Evolutionary conservation across 768 basidiomycete genomes (phyloP), one percentile per base, ranked within the genome.

Genomic region (Termitomyces sp.): DNA sequence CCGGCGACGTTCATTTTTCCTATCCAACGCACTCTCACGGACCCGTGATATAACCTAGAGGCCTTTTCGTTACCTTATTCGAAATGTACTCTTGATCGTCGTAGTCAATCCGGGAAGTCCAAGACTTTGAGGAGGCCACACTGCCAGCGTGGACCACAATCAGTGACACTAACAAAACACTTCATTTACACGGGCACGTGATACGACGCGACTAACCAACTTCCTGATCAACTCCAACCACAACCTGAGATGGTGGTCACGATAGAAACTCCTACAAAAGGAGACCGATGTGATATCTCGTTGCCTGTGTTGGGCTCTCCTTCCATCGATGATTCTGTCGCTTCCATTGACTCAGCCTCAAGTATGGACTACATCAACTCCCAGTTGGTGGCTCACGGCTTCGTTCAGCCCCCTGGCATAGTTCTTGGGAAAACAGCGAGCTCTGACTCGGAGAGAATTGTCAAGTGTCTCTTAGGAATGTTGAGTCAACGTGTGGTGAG

Each of bases 351-450:
- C 33, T 83, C 83, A 24, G 77, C 84, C 7, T 89, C 89, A 4
- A 89, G 82, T 60, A 71, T 92, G 28, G 87, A 92, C 60, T 93
- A 90, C 69, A 80, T 94, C 69, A 94, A 93, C 69, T 78, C 88
- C 20, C 93, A 95, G 66, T 82, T 95, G 7, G 74, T 91, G 52
- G 88, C 92, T 2, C 92, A 94, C 75, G 93, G 93, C 8, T 94
- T 90, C 65, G 74, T 82, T 1, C 68, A 83, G 11, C 68, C 80
- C 1, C 85, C 87, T 0, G 92, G 92, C 0, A 73, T 94, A 20
- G 84, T 78, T 13, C 75, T 94, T 40, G 89, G 90, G 0, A 88
- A 89, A 0, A 73, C 89, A 13, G 78, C 84, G 0, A 79, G 79
- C 52, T 70, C 79, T 4, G 81, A 89, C 38, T 77, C 81, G 18